These are phyloP conservation scores for Cladosporium oxysporum DNA, from an alignment of 2,329 filamentous ascomycete species.

Conservation along the genomic window DNA sequence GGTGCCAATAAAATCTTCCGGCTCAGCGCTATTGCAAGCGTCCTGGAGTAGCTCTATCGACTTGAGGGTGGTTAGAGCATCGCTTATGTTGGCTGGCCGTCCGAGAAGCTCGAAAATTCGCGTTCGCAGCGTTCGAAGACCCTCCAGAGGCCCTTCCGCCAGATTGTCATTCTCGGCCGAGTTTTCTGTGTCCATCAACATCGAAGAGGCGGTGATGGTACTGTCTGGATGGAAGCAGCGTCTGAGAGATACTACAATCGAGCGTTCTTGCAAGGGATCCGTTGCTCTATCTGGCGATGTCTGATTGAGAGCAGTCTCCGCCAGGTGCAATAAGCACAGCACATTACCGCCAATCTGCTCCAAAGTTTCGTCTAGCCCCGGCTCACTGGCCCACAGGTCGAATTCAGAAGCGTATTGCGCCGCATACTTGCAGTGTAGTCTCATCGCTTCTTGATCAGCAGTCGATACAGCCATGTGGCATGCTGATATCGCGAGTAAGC, in stretches of 20 bases:
- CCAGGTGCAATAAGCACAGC: background rate
- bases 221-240: background rate
- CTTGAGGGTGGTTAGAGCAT: background rate
- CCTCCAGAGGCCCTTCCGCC: background rate
- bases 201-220: background rate
- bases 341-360: background rate
- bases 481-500: background rate
- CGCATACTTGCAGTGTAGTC: background rate
- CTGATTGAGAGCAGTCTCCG: background rate
- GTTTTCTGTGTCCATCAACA: background rate
- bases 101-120: background rate
- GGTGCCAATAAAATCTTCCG: background rate
- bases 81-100: background rate
- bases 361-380: background rate
- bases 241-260: background rate
- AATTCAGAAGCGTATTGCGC: background rate
- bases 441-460: background rate
- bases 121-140: background rate
- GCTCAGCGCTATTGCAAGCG: background rate
- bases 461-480: background rate
- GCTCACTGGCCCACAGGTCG: no score
- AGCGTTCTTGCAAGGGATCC: background rate
- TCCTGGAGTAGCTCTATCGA: background rate
- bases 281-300: background rate
- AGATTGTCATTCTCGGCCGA: background rate